Conservation (phyloP, 768 basidiomycete species). For the Lentinus tigrinus region DNA sequence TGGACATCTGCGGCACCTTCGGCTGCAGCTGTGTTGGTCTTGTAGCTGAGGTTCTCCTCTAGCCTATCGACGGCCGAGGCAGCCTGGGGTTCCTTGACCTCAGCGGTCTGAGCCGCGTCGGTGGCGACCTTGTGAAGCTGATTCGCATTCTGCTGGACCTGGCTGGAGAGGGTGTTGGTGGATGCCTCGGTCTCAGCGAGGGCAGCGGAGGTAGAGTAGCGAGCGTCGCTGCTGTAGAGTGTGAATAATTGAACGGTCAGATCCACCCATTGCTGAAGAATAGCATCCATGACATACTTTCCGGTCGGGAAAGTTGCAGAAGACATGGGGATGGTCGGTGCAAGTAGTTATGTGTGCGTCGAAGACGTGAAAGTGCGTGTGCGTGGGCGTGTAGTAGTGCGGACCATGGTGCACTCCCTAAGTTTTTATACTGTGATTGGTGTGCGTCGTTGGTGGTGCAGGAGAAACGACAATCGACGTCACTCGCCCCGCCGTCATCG, state of each 20-base stretch:
- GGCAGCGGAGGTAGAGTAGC: conserved; percentile 55
- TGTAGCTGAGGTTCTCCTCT: conserved; percentile 30
- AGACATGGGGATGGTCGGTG: conserved; percentile 11
- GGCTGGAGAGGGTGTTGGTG: conserved; percentile 36
- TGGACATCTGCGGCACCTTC: conserved; percentile 56
- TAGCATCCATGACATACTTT: conserved; percentile 10
- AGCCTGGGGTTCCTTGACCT: conserved; percentile 33
- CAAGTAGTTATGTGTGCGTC: not conserved
- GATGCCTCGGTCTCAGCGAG: conserved; percentile 50
- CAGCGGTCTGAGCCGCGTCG: conserved; percentile 52
- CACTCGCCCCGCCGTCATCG: conserved; percentile 6
- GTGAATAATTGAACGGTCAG: not conserved
- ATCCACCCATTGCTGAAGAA: not conserved
- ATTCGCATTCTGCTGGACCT: conserved; percentile 49
- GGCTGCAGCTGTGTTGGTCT: conserved; percentile 51
- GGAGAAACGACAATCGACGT: conserved; percentile 6
- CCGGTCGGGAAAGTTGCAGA: conserved; percentile 15
- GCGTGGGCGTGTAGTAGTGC: not conserved
- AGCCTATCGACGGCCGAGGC: conserved; percentile 29
- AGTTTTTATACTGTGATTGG: conserved; percentile 1
- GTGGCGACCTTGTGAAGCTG: conserved; percentile 44
- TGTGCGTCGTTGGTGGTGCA: not conserved
- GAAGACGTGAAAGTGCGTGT: not conserved
- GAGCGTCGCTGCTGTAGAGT: conserved; percentile 26
- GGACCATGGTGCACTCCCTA: not conserved